Base-by-base conservation (phyloP, 768 basidiomycete genomes). In the Boletus bicolor region DNA sequence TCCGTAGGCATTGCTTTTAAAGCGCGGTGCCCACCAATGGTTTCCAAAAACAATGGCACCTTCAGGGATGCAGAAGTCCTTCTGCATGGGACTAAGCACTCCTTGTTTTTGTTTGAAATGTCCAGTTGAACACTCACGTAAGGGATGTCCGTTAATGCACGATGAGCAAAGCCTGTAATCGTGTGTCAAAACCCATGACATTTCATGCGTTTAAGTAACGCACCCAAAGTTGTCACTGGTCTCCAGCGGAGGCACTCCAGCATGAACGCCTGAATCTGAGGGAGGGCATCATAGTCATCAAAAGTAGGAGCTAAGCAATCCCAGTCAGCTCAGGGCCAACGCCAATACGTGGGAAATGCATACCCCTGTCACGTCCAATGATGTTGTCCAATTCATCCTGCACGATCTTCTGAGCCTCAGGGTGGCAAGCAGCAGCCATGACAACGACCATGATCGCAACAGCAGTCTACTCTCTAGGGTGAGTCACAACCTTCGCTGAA, bases 61-160 rank as follows among this genome's bases (percentile, higher is more conserved):
- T 30, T 68, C 44, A 12, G 73, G 75, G 30, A 76, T 75, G 52
- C 74, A 68, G 28, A 68, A 68, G 35, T 55, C 64, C 19, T 69
- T 68, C 65, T 82, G 54, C 6, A 21, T 61, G 17, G 35, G 49
- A 19, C 12, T 66, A 7, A 61, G 52, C 6, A 58, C 4, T 26
- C 39, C 38, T 5, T 12, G 15, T 12, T 15, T 35, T 5, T 12
- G 15, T 12, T 15, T 35, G 30, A 21, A 43, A 30, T 11, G 7
- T 34, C 7, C 8, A 19, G 8, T 3, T 6, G 14, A n/a, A 39
- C 45, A 69, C 69, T 58, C 53, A 84, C 84, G 76, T 83, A 89
- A 24, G 81, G 65, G 32, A 90, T 80, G 49, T 89, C 86, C 53
- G 79, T 79, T 2, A 80, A 82, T 1, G 86, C 80, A 44, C 80